Evolutionary conservation across 2,329 filamentous ascomycete species (phyloP).

Genomic region (Aspergillus vadensis): DNA sequence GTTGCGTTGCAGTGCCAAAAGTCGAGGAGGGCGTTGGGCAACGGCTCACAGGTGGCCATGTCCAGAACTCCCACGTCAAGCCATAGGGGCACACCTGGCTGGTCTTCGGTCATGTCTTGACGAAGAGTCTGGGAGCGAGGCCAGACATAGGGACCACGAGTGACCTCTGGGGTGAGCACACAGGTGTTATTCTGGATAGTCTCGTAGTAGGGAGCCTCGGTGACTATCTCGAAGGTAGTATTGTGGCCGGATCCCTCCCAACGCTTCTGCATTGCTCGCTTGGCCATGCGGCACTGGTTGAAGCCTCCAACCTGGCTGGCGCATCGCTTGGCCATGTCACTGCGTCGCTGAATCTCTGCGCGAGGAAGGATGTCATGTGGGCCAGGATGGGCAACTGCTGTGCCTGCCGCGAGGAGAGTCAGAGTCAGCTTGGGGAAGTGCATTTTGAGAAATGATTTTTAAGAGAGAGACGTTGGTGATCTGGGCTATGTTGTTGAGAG

Average conservation of each 20-base stretch:
- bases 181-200: slow-evolving; percentile 31
- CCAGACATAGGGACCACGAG: slow-evolving; percentile 41
- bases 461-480: fast-evolving
- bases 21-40: slow-evolving; percentile 40
- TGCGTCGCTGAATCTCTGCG: slow-evolving; percentile 5
- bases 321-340: slow-evolving; percentile 3
- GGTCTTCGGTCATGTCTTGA: slow-evolving; percentile 41
- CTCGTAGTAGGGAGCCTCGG: slow-evolving; percentile 23
- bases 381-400: slow-evolving; percentile 6
- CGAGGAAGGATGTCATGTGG: background rate
- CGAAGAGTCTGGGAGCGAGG: slow-evolving; percentile 42
- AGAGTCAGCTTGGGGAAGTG: background rate
- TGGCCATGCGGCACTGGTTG: slow-evolving; percentile 3
- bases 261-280: slow-evolving; percentile 1
- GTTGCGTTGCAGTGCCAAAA: slow-evolving; percentile 51
- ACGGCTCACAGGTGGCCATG: slow-evolving; percentile 44
- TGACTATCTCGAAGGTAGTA: slow-evolving; percentile 1
- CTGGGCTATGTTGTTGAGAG: background rate
- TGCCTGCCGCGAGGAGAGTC: background rate
- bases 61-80: slow-evolving; percentile 48
- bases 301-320: slow-evolving; percentile 2
- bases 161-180: slow-evolving; percentile 42
- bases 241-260: background rate
- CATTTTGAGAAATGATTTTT: background rate
- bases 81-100: slow-evolving; percentile 42